Percentiles rank a stretch among this genome's conserved stretches.
Evolutionary conservation across 1,284 basidiomycete species (phyloP).

Genomic region (Rhodotorula glutinis): DNA sequence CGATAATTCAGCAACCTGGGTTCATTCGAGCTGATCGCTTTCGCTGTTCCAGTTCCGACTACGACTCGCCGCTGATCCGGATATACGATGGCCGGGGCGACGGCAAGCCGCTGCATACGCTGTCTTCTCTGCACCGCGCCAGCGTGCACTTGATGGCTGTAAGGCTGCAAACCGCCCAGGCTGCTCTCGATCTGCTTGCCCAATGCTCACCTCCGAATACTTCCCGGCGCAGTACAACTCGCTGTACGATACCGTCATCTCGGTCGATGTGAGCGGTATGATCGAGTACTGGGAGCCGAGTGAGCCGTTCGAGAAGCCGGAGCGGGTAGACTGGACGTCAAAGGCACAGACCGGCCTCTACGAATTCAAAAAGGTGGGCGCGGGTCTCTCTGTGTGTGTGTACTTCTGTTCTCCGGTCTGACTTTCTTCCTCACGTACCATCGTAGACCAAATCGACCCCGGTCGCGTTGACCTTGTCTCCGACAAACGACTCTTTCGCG

Average conservation of each 20-base stretch:
- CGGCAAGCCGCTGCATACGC: conserved; percentile 67
- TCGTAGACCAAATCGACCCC: conserved; percentile 80
- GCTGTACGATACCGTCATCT: conserved; percentile 83
- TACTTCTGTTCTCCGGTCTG: background rate
- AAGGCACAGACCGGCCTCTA: conserved; percentile 92
- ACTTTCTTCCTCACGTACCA: background rate
- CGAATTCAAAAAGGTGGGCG: conserved; percentile 92
- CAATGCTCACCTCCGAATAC: too few relatives aligned
- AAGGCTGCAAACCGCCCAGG: conserved; percentile 71
- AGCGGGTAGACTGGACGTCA: conserved; percentile 78
- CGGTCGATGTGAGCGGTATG: conserved; percentile 91
- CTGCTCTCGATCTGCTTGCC: too few relatives aligned
- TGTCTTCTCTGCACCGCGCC: conserved; percentile 74
- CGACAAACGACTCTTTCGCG: conserved; percentile 79
- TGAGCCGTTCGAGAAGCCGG: conserved; percentile 81
- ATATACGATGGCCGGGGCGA: conserved; percentile 91
- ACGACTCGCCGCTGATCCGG: conserved; percentile 67
- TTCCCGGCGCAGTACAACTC: conserved; percentile 93
- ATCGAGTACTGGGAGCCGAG: conserved; percentile 91
- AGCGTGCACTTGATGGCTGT: conserved; percentile 83
- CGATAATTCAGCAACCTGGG: too few relatives aligned
- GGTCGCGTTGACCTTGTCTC: conserved; percentile 85
- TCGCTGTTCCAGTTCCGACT: conserved; percentile 64
- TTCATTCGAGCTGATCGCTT: too few relatives aligned
- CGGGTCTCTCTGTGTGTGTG: too few relatives aligned